Conservation (phyloP, 768 basidiomycete genomes). For the Hortiboletus campestris region DNA sequence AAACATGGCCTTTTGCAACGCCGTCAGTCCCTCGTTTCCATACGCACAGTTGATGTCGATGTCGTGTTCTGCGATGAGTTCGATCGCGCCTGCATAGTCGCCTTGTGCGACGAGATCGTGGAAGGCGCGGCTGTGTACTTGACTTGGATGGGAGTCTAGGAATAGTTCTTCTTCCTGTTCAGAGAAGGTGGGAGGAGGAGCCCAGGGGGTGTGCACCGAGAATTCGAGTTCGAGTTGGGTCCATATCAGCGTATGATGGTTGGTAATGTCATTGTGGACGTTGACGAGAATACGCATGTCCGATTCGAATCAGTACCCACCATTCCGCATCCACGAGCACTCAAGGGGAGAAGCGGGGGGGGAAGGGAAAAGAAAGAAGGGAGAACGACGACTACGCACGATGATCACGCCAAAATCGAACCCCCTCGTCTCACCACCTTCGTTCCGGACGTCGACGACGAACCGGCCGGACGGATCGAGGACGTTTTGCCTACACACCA, state of each 20-base stretch:
- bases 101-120: conserved; percentile 25
- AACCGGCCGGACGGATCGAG: conserved; percentile 16
- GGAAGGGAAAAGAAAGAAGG: background rate
- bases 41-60: conserved; percentile 23
- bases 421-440: conserved; percentile 24
- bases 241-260: background rate
- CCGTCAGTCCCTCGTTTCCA: conserved; percentile 18
- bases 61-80: conserved; percentile 18
- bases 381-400: conserved; percentile 12
- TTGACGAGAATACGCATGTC: background rate
- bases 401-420: conserved; percentile 29
- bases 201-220: background rate
- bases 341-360: too few relatives aligned
- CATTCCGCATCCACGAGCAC: background rate
- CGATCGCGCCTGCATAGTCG: conserved; percentile 16
- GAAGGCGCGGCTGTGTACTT: conserved; percentile 22
- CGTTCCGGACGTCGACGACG: conserved; percentile 27
- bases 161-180: conserved; percentile 24
- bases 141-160: conserved; percentile 16
- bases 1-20: conserved; percentile 24
- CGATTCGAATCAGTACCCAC: background rate
- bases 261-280: background rate
- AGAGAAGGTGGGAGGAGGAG: too few relatives aligned
- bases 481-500: conserved; percentile 17
- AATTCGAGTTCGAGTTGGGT: background rate